phyloP scores from a whole-genome alignment of 1,139 yeast species.

The Saccharomyces hybrid region DNA sequence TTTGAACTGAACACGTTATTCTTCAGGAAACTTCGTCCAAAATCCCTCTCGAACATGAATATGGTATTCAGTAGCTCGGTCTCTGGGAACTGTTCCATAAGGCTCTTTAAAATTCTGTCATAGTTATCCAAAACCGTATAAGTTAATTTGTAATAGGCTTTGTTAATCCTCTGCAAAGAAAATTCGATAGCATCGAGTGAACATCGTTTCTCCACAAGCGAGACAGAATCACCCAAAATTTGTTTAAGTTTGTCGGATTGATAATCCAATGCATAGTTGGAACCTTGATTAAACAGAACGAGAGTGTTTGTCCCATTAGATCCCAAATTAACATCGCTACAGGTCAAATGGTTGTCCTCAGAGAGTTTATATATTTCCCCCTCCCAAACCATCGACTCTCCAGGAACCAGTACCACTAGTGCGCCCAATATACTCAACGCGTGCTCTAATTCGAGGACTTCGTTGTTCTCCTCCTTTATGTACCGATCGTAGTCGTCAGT shows the following conservation, averaged over 20 bases:
- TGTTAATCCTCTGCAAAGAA: constrained; percentile 59
- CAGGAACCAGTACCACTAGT: constrained; percentile 65
- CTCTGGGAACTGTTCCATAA: constrained; percentile 46
- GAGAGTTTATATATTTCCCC: constrained; percentile 57
- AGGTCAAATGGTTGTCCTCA: constrained; percentile 16
- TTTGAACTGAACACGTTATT: constrained; percentile 47
- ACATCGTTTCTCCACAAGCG: constrained; percentile 52
- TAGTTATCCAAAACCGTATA: constrained; percentile 59
- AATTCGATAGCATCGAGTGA: constrained; percentile 66
- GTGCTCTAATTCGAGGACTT: neutral
- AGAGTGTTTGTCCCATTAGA: constrained; percentile 54
- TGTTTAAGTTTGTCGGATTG: constrained; percentile 40
- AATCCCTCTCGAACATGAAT: constrained; percentile 74
- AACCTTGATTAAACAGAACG: constrained; percentile 59
- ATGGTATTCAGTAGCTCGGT: constrained; percentile 72
- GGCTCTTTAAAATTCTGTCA: constrained; percentile 41
- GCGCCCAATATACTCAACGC: neutral
- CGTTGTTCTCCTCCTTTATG: neutral
- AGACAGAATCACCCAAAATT: constrained; percentile 47
- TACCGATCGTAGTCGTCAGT: neutral
- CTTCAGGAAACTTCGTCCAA: constrained; percentile 63
- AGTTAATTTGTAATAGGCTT: constrained; percentile 59
- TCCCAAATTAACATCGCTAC: constrained; percentile 26
- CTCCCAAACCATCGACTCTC: constrained; percentile 84
- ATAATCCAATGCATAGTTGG: constrained; percentile 39